Base-by-base conservation (phyloP, 2,329 filamentous ascomycete species). In the Paecilomyces sp. region DNA sequence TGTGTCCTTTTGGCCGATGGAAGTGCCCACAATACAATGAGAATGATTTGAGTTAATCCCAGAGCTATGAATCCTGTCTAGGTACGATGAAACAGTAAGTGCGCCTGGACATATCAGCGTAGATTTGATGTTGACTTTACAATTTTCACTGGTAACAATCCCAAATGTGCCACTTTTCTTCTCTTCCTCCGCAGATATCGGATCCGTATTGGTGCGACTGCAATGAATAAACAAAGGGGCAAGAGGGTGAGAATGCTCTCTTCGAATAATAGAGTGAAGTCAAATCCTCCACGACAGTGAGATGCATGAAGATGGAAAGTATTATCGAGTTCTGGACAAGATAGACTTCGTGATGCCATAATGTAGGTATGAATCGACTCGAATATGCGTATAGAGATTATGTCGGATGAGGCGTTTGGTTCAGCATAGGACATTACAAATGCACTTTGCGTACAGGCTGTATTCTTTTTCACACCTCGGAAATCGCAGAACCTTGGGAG, bases 201-300 rank as follows among this genome's bases (percentile, higher is more conserved):
- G 6, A 77, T 64, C 34, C 75, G 73, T 54, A 71, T 66, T 8
- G 72, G 71, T 41, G 70, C 63, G 24, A 71, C 54, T n/a, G 75
- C 57, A 36, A 77, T 62, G 28, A 76, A 68, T 55, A 79, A 61
- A 2, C 66, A 63, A 50, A 75, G 63, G 18, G 76, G 76, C 15
- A 75, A 59, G 30, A 76, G 68, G 22, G 68, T 66, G 54, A 79
- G 66, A 36, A 79, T 72, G 1, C 70, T 70, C 59, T 80, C 76
- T 62, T 80, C 77, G 59, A 79, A 79, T n/a, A 79, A 67, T 54
- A 79, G 69, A 24, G 77, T 77, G 62, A 79, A 79, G 59, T 79
- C 77, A 62, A 79, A 78, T 12, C 69, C 71, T 22, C 71, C 71
- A 24, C 74, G 71, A 68, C 75, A 77, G 47, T 66, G 64, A 22